These are phyloP conservation scores for Agaricales sp. DNA, from an alignment of 1,284 basidiomycete genomes.

Conservation along the genomic window DNA sequence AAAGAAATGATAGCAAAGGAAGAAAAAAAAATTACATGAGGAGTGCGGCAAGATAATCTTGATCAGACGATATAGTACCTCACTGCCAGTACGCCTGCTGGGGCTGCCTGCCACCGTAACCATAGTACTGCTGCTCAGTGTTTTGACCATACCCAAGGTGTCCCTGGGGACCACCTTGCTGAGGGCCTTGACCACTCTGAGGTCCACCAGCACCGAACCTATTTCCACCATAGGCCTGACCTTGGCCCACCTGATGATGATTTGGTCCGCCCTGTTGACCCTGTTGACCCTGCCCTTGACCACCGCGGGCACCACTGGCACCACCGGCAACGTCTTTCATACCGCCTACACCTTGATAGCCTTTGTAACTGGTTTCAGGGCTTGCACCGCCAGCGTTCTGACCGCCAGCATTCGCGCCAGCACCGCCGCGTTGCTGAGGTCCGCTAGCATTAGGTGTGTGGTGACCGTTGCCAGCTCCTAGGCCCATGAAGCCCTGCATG, in stretches of 20 bases:
- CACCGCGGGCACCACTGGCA: background rate
- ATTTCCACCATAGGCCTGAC: background rate
- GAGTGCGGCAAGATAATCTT: too few species aligned
- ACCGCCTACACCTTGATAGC: background rate
- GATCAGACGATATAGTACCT: too few species aligned
- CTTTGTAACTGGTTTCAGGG: background rate
- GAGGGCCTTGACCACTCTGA: background rate
- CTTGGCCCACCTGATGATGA: too few species aligned
- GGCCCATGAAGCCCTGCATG: constrained; percentile 63
- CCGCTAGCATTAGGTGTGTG: background rate
- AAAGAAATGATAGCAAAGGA: too few species aligned
- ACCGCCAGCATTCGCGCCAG: background rate
- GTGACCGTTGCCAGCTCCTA: constrained; percentile 15
- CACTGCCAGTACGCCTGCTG: too few species aligned
- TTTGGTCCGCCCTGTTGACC: too few species aligned
- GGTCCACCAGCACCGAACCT: background rate
- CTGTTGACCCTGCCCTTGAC: background rate
- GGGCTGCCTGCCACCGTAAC: too few species aligned
- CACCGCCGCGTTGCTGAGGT: background rate
- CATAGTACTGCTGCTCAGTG: too few species aligned
- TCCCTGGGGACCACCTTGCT: background rate
- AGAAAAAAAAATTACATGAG: too few species aligned
- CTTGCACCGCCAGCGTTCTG: background rate
- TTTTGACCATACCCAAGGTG: background rate
- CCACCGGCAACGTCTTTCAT: background rate